Evolutionary conservation across 2,329 filamentous ascomycete genomes (phyloP), one percentile per base, ranked within the genome.

Genomic region (Ceratocystis destructans): DNA sequence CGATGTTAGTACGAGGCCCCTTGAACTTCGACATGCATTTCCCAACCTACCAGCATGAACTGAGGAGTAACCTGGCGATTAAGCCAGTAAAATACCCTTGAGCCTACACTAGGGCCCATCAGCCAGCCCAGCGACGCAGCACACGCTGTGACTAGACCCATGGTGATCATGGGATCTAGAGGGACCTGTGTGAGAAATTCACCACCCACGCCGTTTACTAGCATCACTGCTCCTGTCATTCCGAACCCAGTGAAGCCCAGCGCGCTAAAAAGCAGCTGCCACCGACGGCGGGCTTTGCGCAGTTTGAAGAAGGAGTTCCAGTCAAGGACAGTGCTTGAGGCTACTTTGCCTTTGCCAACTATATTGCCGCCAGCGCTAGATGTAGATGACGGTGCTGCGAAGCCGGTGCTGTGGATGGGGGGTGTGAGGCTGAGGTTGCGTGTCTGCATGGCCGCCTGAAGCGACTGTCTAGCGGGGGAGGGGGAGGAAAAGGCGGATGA

Each of bases 241-340:
- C 89, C 87, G 68, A 83, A 84, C 12, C 79, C 77, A 5, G 86
- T 70, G 53, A 87, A 86, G 44, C 83, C 84, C 44, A 84, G 74
- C 64, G 90, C 79, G 61, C 89, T 93, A 70, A 90, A 91, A 62
- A 82, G 83, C 46, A 96, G 83, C 74, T 93, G 90, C 79, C 92
- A 88, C 72, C 89, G 85, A 68, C 93, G 87, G 66, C 93, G 89
- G 68, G 86, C 88, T 72, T 90, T 88, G 73, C 93, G 90, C 68
- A 97, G 86, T 74, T 85, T 84, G 80, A 97, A 96, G 80, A 96
- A 97, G 64, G 85, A 86, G 78, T 96, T 87, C 93, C 93, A 97
- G 77, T 90, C 84, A 53, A 92, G 83, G n/a, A 75, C 73, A 45
- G 75, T 71, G 64, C 65, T 22, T 15, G 48, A 25, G 8, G 22